These are phyloP conservation scores for Massarina eburnea DNA, from an alignment of 2,329 filamentous ascomycete species.

Conservation along the genomic window DNA sequence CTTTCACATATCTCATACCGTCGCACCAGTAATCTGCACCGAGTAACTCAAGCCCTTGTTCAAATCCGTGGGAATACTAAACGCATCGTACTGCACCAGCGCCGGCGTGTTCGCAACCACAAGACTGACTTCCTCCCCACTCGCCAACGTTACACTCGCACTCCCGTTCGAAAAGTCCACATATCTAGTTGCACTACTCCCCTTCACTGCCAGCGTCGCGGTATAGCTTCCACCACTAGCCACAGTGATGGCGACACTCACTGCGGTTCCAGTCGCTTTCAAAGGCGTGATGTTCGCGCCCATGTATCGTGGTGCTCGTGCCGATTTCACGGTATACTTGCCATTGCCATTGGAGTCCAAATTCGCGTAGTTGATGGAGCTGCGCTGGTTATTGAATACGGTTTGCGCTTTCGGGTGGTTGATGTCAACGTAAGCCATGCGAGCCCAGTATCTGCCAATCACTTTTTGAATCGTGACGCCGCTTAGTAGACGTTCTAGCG, in stretches of 20 bases:
- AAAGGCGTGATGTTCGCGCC: conserved; percentile 54
- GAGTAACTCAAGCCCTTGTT: conserved; percentile 19
- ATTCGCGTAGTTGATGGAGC: conserved; percentile 47
- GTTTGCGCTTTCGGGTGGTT: conserved; percentile 47
- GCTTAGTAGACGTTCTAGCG: conserved; percentile 45
- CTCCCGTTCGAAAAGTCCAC: conserved; percentile 26
- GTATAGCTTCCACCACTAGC: conserved; percentile 22
- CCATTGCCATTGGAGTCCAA: conserved; percentile 42
- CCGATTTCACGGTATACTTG: conserved; percentile 48
- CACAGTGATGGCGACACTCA: conserved; percentile 42
- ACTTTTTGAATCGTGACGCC: conserved; percentile 40
- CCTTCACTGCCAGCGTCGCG: conserved; percentile 42
- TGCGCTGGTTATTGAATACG: conserved; percentile 42
- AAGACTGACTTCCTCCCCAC: conserved; percentile 24
- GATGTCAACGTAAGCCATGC: conserved; percentile 57
- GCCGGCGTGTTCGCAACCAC: conserved; percentile 54
- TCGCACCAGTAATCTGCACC: conserved; percentile 22
- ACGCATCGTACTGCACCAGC: conserved; percentile 48
- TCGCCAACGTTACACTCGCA: conserved; percentile 4
- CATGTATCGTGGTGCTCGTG: conserved; percentile 52
- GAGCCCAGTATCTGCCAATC: conserved; percentile 55
- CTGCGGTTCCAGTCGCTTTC: conserved; percentile 34
- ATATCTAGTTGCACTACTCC: conserved; percentile 41
- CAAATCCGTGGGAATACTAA: conserved; percentile 15
- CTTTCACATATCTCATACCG: conserved; percentile 1